Conservation (phyloP, 2,329 filamentous ascomycete genomes). For the Cordyceps pruinosa region DNA sequence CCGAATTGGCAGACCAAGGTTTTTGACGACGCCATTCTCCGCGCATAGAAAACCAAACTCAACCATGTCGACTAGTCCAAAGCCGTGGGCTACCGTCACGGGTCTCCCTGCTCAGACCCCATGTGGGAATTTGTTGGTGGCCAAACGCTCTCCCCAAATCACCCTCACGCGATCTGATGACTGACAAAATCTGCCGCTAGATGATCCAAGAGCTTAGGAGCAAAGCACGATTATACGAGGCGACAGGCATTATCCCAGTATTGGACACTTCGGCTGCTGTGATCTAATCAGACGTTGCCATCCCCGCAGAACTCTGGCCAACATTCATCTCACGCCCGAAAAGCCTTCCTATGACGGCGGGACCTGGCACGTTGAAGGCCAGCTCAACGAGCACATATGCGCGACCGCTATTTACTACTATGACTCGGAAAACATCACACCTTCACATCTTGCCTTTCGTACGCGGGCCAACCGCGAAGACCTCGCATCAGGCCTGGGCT, state of each 20-base stretch:
- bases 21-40: slow-evolving; percentile 18
- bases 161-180: not conserved
- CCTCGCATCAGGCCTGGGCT: slow-evolving; percentile 18
- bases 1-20: slow-evolving; percentile 28
- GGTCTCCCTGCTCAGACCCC: not conserved
- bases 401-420: slow-evolving; percentile 58
- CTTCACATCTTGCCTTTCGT: slow-evolving; percentile 44
- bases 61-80: not conserved
- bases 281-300: slow-evolving; percentile 29
- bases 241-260: slow-evolving; percentile 27
- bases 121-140: not conserved
- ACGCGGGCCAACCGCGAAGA: slow-evolving; percentile 30
- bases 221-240: slow-evolving; percentile 28
- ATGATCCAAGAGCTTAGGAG: slow-evolving; percentile 25
- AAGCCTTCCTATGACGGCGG: slow-evolving; percentile 47
- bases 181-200: slow-evolving; percentile 14
- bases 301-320: slow-evolving; percentile 35
- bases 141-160: not conserved
- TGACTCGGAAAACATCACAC: slow-evolving; percentile 52
- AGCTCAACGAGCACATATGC: slow-evolving; percentile 56
- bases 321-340: slow-evolving; percentile 53
- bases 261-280: slow-evolving; percentile 26
- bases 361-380: slow-evolving; percentile 50
- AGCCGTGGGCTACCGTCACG: not conserved
- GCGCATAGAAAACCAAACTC: slow-evolving; percentile 16